Evolutionary conservation across 148 eudicot species (phyloP), one percentile per base, ranked within the genome.

Genomic region (Rhododendron ovatum): DNA sequence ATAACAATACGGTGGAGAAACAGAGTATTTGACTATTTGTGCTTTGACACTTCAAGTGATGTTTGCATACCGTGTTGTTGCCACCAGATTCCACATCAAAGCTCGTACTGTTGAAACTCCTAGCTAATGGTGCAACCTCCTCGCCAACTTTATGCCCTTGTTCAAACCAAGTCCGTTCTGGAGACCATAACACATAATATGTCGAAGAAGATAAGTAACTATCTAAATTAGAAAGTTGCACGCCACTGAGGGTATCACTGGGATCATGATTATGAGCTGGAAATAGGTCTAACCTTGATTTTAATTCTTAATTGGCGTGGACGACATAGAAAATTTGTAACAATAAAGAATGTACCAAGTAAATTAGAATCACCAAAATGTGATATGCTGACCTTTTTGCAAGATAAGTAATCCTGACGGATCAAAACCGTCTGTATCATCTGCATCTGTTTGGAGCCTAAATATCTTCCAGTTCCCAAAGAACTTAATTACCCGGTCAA

Each of bases 111-210:
- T 91, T 91, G 85, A 97, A 95, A 90, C 89, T 93, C 87, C 98
- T 92, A 7, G 99, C 98, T 87, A 97, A 87, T n/a, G 99, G 99
- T 88, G 95, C 90, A 76, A 95, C 94, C 79, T 91, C 98, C 88
- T 95, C 98, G n/a, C 99, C 99, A 71, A 94, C 94, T 89, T 90
- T 93, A 87, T 91, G 98, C 79, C 99, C 99, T 97, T 93, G 95
- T 85, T 92, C 93, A 91, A 95, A 91, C 98, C 98, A 97, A 80
- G 90, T 90, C 22, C 99, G 92, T 89, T 97, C 99, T 97, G 92
- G 67, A 73, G 18, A 69, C 37, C 35, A 69, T 69, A 13, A 69
- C 75, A 69, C 37, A 69, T 13, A 69, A 12, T 30, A 30, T 2
- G 2, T 26, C 13, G 14, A 26, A 69, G 17, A 28, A 28, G 15